Base-by-base conservation (phyloP, 352 stramenopile species). In the Phytophthora macrochlamydospora region DNA sequence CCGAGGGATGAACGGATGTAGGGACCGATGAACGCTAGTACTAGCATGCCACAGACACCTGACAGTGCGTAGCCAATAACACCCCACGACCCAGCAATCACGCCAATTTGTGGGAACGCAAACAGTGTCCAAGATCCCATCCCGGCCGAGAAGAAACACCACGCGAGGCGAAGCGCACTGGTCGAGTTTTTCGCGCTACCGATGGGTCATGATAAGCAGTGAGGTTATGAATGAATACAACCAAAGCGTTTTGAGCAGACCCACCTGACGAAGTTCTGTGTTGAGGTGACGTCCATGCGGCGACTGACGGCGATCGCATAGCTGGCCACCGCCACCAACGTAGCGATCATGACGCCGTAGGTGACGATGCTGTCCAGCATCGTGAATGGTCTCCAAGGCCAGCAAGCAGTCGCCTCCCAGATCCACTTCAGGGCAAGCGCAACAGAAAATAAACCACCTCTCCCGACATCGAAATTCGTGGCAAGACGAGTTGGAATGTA, bases 61-160 rank as follows among this genome's bases (percentile, higher is more conserved):
- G 78, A 89, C 48, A 91, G 76, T 56, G 78, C 76, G 67, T 91
- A 91, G 48, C 83, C 83, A 45, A 91, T 86, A 59, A 91, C 68
- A 18, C 80, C 29, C 80, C 80, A 91, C 31, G 80, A 77, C n/a
- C 83, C 78, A 24, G 81, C 83, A 43, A 75, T 24, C 44, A 89
- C 81, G 9, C 80, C 83, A 56, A 89, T 90, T 62, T 89, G 59
- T 8, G 83, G 83, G 78, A 86, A 91, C 44, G 80, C 82, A 60
- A 80, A 91, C 44, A 91, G 68, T 49, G 83, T 85, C 76, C 83
- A 89, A 5, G 80, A 87, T 67, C 83, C 83, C 65, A 89, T 88
- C 44, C 78, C 77, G 18, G 83, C 78, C 35, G 83, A 76, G 65
- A 91, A 91, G 56, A 91, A 85, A 62, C 83, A 89, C 78, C 78